Percentiles rank a stretch among this genome's conserved stretches.
These are phyloP conservation scores for Passalora sequoiae DNA, from an alignment of 2,329 filamentous ascomycete species.

Conservation along the genomic window DNA sequence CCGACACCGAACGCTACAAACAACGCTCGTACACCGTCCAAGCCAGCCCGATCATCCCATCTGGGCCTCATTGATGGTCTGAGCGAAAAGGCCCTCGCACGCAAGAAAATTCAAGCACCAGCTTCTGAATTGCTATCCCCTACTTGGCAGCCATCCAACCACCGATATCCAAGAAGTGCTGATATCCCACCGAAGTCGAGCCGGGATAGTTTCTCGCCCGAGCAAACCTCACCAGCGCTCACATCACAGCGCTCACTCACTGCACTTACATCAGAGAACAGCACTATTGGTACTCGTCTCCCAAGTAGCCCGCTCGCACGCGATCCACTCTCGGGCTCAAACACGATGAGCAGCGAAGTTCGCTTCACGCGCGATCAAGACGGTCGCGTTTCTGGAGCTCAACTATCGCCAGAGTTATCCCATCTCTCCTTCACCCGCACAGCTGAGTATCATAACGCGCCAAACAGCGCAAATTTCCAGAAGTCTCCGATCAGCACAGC, in stretches of 20 bases:
- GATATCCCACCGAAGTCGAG: slow-evolving; percentile 13
- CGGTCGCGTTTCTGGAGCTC: slow-evolving; percentile 2
- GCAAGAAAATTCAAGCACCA: too few species aligned
- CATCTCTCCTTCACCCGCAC: slow-evolving; percentile 14
- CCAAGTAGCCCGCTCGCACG: too few species aligned
- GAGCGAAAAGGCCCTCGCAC: too few species aligned
- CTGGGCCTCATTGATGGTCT: too few species aligned
- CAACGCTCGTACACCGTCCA: too few species aligned
- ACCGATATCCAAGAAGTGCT: slow-evolving; percentile 11
- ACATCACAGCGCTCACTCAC: neutral
- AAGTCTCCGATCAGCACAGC: neutral
- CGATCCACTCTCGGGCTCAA: too few species aligned
- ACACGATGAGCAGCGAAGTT: too few species aligned
- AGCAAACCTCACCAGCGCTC: neutral
- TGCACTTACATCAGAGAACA: neutral
- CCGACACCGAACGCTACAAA: neutral
- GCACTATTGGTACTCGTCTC: too few species aligned
- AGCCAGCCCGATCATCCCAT: too few species aligned
- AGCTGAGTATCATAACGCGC: slow-evolving; percentile 15
- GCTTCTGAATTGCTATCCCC: too few species aligned
- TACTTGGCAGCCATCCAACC: slow-evolving; percentile 13
- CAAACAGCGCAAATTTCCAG: neutral
- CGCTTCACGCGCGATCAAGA: slow-evolving; percentile 3
- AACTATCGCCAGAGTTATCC: neutral
- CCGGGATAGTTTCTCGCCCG: slow-evolving; percentile 10